These are phyloP conservation scores for Schizopora paradoxa DNA, from an alignment of 1,284 basidiomycete species.

Conservation along the genomic window DNA sequence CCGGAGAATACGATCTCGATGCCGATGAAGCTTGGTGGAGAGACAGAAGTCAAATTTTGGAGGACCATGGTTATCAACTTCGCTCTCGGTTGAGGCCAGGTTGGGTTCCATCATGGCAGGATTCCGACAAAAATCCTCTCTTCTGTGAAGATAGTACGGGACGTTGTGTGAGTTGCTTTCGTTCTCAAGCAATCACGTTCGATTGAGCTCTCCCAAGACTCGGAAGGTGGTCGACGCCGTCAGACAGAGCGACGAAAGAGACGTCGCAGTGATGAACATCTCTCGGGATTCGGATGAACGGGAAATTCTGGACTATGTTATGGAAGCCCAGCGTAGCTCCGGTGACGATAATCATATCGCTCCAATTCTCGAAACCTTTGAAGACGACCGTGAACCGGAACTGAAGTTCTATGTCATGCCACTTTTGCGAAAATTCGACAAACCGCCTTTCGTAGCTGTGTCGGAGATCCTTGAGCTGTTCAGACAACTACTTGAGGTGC, in stretches of 20 bases:
- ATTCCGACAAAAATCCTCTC: not conserved
- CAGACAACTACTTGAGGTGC: constrained; percentile 25
- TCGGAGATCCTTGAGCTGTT: constrained; percentile 27
- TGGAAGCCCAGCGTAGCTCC: constrained; percentile 20
- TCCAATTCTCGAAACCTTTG: constrained; percentile 24
- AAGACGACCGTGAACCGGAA: constrained; percentile 17
- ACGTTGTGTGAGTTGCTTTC: not conserved
- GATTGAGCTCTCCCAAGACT: not conserved
- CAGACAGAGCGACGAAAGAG: not conserved
- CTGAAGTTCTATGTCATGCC: constrained; percentile 26
- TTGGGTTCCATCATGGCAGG: constrained; percentile 11
- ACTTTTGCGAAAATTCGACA: constrained; percentile 19
- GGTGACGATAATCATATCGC: constrained; percentile 26
- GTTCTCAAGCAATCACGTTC: not conserved
- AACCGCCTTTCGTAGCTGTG: constrained; percentile 23
- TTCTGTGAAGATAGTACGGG: not conserved
- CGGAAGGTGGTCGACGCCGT: constrained; percentile 1
- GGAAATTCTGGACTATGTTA: constrained; percentile 9
- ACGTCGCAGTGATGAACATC: constrained; percentile 1
- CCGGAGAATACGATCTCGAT: too few relatives aligned
- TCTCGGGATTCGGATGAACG: constrained; percentile 6
- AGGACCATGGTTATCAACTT: constrained; percentile 7
- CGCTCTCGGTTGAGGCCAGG: constrained; percentile 6
- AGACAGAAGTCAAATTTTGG: not conserved
- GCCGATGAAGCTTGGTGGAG: constrained; percentile 2